Evolutionary conservation across 129 eudicot species (phyloP), one percentile per base, ranked within the genome.

Genomic region (Helichrysum umbraculigerum): DNA sequence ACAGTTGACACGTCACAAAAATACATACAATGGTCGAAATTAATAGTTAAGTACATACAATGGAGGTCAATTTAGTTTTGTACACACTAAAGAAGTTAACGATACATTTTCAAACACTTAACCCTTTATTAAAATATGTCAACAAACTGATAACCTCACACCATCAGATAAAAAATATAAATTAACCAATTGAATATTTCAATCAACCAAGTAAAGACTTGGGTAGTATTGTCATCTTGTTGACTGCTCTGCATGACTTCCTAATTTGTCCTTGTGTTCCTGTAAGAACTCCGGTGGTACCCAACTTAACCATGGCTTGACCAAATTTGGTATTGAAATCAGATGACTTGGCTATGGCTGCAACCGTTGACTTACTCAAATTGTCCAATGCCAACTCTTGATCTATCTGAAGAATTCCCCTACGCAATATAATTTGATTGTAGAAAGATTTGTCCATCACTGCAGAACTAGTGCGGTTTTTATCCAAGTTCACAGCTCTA

Each of bases 181-280:
- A 0, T 0, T 25, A 25, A 25, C 28, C 28, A 37, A 37, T 20
- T 73, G 37, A 37, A 12, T 10, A 41, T 28, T 47, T 19, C 47
- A 4, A 63, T 73, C 67, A 65, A 16, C 19, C 39, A 34, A 62
- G 4, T 12, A 57, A 65, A 34, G 72, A 42, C 28, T 44, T 44
- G 10, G 51, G 51, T 44, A 30, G 0, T 50, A 37, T 52, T 7
- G 59, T 72, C 72, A 4, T 79, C 1, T 16, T 10, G 35, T 84
- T 89, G n/a, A 74, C 74, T 3, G 73, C 68, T 41, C 85, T 66
- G 79, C 94, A 91, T 9, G 90, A 78, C n/a, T 66, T 79, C 71
- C 97, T 84, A n/a, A 91, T 85, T 71, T 86, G 80, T 3, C 97
- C 97, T 74, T 86, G 76, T 22, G 57, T 25, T 5, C 90, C 92